Base-by-base conservation (phyloP, 2,329 filamentous ascomycete species). In the Xylaria sp. region DNA sequence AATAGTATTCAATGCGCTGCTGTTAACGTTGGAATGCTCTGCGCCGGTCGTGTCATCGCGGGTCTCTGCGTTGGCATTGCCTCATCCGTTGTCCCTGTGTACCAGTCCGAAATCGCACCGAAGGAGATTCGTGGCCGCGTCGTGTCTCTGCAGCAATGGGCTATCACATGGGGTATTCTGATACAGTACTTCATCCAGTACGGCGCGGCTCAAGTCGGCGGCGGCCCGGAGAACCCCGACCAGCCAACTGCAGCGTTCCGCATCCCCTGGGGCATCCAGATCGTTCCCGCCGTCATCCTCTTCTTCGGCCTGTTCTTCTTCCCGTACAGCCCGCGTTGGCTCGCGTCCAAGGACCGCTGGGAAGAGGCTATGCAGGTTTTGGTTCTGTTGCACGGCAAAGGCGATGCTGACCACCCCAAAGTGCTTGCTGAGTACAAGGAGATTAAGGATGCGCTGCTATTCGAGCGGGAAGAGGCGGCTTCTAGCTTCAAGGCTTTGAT, bases 51-150 rank as follows among this genome's bases (percentile, higher is more conserved):
- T 64, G 78, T 89, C 64, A 85, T 93, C 73, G 88, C 90, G 65
- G 90, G 90, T 41, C 71, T 92, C 67, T 87, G 87, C 58, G 88
- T 93, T 57, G 91, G 90, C 62, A 91, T 93, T 68, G 87, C 86
- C 66, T 91, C 88, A 27, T 87, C 89, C 7, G 80, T 91, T 68
- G 89, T 91, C 1, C 88, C 87, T 0, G 85, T 90, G 19, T 91
- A 91, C 72, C 85, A 90, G 65, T 83, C 87, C 53, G 90, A 91
- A 73, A 80, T 91, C 17, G 88, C 82, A 0, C 81, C 83, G 17
- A 83, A 82, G 66, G 81, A 83, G 66, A 82, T 82, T 54, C 80
- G 84, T 54, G 87, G 87, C 7, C 80, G 86, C 10, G 82, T 89
- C 2, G 85, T 90, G 15, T 84, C 83, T 2, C 76, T 89, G 3